phyloP scores from a whole-genome alignment of 495 filamentous ascomycete genomes.

The Pyrenula aspistea region DNA sequence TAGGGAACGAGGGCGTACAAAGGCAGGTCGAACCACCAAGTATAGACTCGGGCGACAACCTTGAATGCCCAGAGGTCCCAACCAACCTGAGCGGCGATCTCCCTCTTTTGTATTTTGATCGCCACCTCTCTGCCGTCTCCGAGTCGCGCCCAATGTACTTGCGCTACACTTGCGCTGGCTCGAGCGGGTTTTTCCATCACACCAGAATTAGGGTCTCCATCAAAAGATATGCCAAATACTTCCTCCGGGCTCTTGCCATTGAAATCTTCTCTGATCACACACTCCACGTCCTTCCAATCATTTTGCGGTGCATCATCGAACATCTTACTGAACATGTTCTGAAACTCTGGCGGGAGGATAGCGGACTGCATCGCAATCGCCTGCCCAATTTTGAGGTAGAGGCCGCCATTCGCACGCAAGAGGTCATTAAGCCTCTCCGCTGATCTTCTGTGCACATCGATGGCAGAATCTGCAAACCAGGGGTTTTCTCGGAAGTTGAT shows the following conservation, averaged over 20 bases:
- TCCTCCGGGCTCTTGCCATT: slow-evolving; percentile 67
- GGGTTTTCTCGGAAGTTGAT: slow-evolving; percentile 83
- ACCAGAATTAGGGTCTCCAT: slow-evolving; percentile 50
- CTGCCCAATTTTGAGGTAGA: slow-evolving; percentile 97
- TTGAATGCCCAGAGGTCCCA: slow-evolving; percentile 96
- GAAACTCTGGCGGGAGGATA: slow-evolving; percentile 83
- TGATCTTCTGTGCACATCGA: slow-evolving; percentile 65
- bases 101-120: slow-evolving; percentile 91
- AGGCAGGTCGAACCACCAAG: slow-evolving; percentile 74
- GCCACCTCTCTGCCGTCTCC: slow-evolving; percentile 80
- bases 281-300: slow-evolving; percentile 76
- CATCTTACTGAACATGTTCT: slow-evolving; percentile 89
- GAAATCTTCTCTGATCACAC: slow-evolving; percentile 81
- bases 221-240: slow-evolving; percentile 78
- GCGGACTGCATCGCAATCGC: slow-evolving; percentile 97
- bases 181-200: slow-evolving; percentile 80
- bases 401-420: slow-evolving; percentile 72
- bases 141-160: slow-evolving; percentile 89
- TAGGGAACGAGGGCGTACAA: slow-evolving; percentile 80
- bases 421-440: slow-evolving; percentile 72
- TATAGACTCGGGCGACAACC: slow-evolving; percentile 68
- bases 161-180: slow-evolving; percentile 85
- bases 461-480: slow-evolving; percentile 50
- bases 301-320: slow-evolving; percentile 98
- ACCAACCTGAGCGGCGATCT: slow-evolving; percentile 76